phyloP scores from a whole-genome alignment of 352 stramenopile genomes.

The Phytophthora agathidicida region DNA sequence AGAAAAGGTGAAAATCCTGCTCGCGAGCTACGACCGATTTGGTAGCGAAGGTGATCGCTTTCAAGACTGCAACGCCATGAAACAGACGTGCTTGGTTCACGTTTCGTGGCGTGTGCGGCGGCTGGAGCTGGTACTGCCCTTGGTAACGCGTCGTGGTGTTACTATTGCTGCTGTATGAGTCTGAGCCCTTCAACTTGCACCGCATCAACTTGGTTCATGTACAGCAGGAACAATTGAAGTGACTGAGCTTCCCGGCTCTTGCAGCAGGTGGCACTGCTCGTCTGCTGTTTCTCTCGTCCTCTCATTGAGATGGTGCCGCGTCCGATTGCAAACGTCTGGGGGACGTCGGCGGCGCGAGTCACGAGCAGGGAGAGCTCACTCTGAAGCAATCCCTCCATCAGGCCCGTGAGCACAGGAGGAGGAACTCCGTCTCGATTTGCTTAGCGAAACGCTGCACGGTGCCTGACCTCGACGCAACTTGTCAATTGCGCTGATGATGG shows the following conservation, averaged over 20 bases:
- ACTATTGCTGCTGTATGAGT: no score
- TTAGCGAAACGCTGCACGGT: no score
- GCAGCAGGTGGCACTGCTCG: not conserved
- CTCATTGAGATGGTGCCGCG: slow-evolving; percentile 22
- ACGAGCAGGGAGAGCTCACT: not conserved
- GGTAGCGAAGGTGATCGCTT: not conserved
- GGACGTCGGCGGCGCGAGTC: not conserved
- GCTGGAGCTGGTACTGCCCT: no score
- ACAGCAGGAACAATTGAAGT: no score
- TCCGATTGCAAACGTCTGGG: slow-evolving; percentile 11
- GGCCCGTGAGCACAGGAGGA: no score
- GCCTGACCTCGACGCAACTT: not conserved
- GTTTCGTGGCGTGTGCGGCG: no score
- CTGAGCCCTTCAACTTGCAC: not conserved
- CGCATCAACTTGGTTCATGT: not conserved
- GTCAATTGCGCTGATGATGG: not conserved
- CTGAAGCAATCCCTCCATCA: not conserved
- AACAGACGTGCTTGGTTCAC: not conserved
- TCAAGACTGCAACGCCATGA: not conserved
- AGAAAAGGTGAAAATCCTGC: slow-evolving; percentile 19
- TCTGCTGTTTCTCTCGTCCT: slow-evolving; percentile 1
- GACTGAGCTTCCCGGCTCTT: slow-evolving; percentile 6
- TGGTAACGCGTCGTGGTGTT: no score
- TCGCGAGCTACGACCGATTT: slow-evolving; percentile 7
- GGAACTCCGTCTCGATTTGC: slow-evolving; percentile 3